Evolutionary conservation across 768 basidiomycete genomes (phyloP).

Genomic region (Boletus bicolor): DNA sequence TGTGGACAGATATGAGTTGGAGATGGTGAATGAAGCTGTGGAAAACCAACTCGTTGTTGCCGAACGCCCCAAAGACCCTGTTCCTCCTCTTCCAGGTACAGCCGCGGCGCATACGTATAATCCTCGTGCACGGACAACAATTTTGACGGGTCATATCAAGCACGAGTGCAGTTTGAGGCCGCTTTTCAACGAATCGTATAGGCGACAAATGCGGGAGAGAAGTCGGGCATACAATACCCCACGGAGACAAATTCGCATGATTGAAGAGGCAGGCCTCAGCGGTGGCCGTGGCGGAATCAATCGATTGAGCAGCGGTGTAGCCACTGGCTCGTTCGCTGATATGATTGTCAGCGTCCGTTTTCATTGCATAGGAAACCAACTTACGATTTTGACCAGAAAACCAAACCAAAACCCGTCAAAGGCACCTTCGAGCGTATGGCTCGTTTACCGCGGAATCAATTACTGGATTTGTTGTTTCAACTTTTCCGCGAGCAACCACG

Average conservation of each 20-base stretch:
- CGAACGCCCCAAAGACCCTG: constrained; percentile 69
- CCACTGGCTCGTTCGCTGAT: constrained; percentile 56
- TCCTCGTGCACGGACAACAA: constrained; percentile 69
- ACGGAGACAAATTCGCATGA: constrained; percentile 61
- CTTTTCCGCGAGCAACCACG: constrained; percentile 76
- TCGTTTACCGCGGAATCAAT: constrained; percentile 86
- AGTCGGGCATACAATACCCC: constrained; percentile 66
- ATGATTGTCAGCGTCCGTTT: constrained; percentile 53
- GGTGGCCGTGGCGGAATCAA: constrained; percentile 76
- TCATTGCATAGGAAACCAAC: not conserved
- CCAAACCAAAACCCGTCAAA: constrained; percentile 64
- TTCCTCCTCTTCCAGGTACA: constrained; percentile 36
- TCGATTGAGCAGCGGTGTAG: constrained; percentile 72
- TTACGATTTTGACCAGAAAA: constrained; percentile 39
- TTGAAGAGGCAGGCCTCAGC: constrained; percentile 66
- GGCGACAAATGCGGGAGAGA: constrained; percentile 69
- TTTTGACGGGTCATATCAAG: constrained; percentile 74
- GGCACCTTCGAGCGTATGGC: constrained; percentile 84
- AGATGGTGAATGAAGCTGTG: constrained; percentile 81
- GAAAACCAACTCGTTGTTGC: constrained; percentile 86
- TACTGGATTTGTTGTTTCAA: constrained; percentile 78
- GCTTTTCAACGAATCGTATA: constrained; percentile 61
- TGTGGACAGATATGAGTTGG: constrained; percentile 76
- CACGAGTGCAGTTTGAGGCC: constrained; percentile 78
- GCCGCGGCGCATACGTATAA: constrained; percentile 42